Evolutionary conservation across 352 stramenopile species (phyloP).

Genomic region (Phytophthora quininea): DNA sequence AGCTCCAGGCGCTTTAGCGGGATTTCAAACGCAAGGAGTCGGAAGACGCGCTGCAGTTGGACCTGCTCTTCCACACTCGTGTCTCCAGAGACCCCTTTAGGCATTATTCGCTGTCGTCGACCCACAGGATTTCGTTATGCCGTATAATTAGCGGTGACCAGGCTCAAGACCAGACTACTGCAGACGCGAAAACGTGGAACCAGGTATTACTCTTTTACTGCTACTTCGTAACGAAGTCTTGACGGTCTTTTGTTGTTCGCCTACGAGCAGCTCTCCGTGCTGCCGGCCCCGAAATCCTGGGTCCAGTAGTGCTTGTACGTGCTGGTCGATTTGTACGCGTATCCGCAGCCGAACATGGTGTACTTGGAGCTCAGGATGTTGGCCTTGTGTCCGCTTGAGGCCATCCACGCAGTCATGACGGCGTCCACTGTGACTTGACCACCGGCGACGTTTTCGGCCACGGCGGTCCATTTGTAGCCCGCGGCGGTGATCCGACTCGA

Average conservation of each 20-base stretch:
- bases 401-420: conserved; percentile 65
- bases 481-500: conserved; percentile 37
- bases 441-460: conserved; percentile 66
- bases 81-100: conserved; percentile 23
- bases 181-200: no score
- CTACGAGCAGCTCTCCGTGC: conserved; percentile 32
- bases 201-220: no score
- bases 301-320: conserved; percentile 66
- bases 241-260: no score
- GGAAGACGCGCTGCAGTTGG: conserved; percentile 77
- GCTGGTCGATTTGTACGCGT: conserved; percentile 32
- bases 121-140: no score
- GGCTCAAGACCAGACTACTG: no score
- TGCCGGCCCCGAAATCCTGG: conserved; percentile 53
- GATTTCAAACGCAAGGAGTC: conserved; percentile 68
- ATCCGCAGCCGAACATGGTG: conserved; percentile 46
- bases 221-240: no score
- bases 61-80: conserved; percentile 79
- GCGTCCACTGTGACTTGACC: conserved; percentile 40
- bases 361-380: conserved; percentile 53
- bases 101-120: not conserved
- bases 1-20: conserved; percentile 59
- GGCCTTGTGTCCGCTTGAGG: conserved; percentile 46
- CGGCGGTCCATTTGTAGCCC: conserved; percentile 49
- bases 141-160: no score